phyloP scores from a whole-genome alignment of 768 basidiomycete genomes.

The Amyloporia xantha region DNA sequence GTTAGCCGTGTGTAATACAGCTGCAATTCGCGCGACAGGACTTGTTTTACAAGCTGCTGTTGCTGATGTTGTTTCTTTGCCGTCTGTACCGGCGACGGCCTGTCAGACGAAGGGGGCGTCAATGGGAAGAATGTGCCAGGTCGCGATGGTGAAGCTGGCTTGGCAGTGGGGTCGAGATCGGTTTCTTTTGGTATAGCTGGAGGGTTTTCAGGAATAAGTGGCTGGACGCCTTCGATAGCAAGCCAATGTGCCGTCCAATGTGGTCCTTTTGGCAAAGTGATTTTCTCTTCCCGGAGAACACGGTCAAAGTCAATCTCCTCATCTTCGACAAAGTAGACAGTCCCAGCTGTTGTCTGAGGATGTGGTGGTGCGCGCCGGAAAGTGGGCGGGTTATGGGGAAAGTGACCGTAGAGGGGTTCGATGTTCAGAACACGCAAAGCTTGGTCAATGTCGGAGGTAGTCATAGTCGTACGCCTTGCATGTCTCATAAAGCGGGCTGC shows the following conservation, averaged over 20 bases:
- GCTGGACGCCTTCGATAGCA: constrained; percentile 96
- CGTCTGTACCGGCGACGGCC: constrained; percentile 21
- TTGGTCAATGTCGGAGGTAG: constrained; percentile 86
- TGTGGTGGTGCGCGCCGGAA: constrained; percentile 52
- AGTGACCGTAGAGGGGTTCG: constrained; percentile 90
- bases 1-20: constrained; percentile 92
- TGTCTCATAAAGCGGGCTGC: constrained; percentile 96
- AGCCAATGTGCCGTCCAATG: constrained; percentile 96
- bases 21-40: constrained; percentile 89
- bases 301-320: constrained; percentile 97
- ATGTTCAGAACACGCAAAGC: constrained; percentile 93
- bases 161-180: constrained; percentile 26
- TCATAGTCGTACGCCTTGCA: constrained; percentile 83
- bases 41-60: constrained; percentile 82
- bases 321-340: constrained; percentile 92
- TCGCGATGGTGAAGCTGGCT: constrained; percentile 16
- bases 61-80: constrained; percentile 46
- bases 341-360: constrained; percentile 42
- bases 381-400: constrained; percentile 52
- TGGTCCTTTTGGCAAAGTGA: constrained; percentile 71
- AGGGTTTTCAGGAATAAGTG: constrained; percentile 93
- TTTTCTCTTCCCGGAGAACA: constrained; percentile 80
- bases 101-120: constrained; percentile 23
- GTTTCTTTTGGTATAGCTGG: constrained; percentile 65
- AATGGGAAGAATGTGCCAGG: constrained; percentile 22